Base-by-base conservation (phyloP, 2,329 filamentous ascomycete species). In the Grosmannia huntii region DNA sequence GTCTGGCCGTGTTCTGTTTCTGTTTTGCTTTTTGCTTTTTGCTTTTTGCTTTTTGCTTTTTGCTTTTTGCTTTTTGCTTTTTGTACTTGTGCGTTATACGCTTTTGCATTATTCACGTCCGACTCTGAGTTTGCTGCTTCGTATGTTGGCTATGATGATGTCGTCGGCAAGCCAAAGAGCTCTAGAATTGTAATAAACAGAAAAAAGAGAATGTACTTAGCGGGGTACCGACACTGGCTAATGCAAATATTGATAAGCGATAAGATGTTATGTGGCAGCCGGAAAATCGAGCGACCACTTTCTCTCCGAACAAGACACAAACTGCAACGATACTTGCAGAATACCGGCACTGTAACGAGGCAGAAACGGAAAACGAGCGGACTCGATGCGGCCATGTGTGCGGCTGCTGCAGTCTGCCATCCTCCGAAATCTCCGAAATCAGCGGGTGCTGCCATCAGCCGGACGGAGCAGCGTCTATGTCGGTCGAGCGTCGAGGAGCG, bases 301-400 rank as follows among this genome's bases (percentile, higher is more conserved):
- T 44, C 12, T 44, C 41, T 28, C 41, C 16, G 5, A 38, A 12
- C 21, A 14, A 27, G 46, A 49, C 12, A 23, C 21, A 1, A 28
- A 5, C 21, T 14, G 3, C 48, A 4, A 9, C 48, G 16, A 27
- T 48, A 10, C 12, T 16, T 28, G 28, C 28, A 28, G 28, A 28
- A 7, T 28, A 28, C 28, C 5, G 28, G 28, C 5, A 28, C 28
- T 28, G 28, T 28, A 5, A 28, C 5, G 28, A 28, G 28, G 27
- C 59, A 33, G 16, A 58, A 14, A 28, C 55, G 51, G 41, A 21
- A 55, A 10, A 46, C 36, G 2, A 48, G 16, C 25, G 46, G 51
- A 28, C 49, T 64, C 66, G 58, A 70, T 70, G 69, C 68, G 66
- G 66, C 65, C 65, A 71, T 71, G 68, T 64, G 64, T 68, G 60